A percentile compares a stretch with the other conserved stretches of the same genome.
These are phyloP conservation scores for Capsicum chinense DNA, from an alignment of 257 asterid genomes.

Conservation along the genomic window DNA sequence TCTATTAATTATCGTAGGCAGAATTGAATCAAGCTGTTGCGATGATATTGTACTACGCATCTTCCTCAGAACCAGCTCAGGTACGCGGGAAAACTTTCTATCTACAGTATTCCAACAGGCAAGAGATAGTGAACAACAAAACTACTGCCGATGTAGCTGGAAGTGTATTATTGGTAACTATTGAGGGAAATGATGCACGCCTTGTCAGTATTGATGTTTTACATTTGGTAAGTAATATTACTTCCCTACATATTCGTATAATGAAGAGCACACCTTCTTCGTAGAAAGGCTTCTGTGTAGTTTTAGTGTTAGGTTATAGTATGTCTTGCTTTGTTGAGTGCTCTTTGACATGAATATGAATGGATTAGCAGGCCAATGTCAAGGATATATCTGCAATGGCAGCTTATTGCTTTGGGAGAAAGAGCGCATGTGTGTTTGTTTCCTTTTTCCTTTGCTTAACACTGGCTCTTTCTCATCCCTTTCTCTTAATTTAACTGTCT, in stretches of 20 bases:
- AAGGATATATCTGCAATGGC: slow-evolving; percentile 99
- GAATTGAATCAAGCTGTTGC: slow-evolving; percentile 95
- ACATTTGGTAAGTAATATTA: slow-evolving; percentile 78
- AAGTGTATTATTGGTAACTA: slow-evolving; percentile 91
- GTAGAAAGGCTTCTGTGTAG: slow-evolving; percentile 7
- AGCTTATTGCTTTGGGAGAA: slow-evolving; percentile 97
- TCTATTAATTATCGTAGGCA: slow-evolving; percentile 51
- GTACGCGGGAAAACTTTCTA: slow-evolving; percentile 99
- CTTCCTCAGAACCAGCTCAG: slow-evolving; percentile 99
- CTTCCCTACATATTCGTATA: slow-evolving; percentile 1
- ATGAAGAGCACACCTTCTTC: background rate
- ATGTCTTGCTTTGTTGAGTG: slow-evolving; percentile 58
- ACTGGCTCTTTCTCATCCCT: slow-evolving; percentile 92
- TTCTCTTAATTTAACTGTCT: slow-evolving; percentile 60
- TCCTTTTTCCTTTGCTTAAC: slow-evolving; percentile 94
- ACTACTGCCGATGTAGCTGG: slow-evolving; percentile 99
- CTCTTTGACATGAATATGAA: slow-evolving; percentile 86
- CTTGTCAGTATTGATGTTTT: slow-evolving; percentile 98
- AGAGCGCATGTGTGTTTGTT: slow-evolving; percentile 99
- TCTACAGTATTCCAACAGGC: slow-evolving; percentile 99
- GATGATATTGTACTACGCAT: slow-evolving; percentile 98
- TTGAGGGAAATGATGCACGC: slow-evolving; percentile 98
- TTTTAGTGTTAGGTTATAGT: slow-evolving; percentile 52
- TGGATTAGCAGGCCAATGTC: slow-evolving; percentile 99
- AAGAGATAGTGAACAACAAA: slow-evolving; percentile 99